phyloP scores from a whole-genome alignment of 1,139 yeast species.

The Debaryomyces nepalensis region DNA sequence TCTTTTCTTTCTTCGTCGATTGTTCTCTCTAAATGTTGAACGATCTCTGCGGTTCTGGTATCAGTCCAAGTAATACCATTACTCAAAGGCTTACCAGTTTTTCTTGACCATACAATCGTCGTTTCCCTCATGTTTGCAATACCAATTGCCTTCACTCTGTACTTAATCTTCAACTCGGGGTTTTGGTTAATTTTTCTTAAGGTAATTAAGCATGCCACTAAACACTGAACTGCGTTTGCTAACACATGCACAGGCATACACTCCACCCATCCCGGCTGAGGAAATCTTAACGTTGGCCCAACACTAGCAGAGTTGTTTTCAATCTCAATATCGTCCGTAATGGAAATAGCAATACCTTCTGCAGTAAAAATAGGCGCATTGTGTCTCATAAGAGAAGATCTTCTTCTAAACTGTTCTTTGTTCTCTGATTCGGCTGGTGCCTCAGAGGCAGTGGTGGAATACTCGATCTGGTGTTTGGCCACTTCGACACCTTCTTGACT shows the following conservation, averaged over 20 bases:
- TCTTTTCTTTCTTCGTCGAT: constrained; percentile 63
- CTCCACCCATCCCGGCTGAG: constrained; percentile 92
- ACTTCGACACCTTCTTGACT: constrained; percentile 73
- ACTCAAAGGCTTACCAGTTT: constrained; percentile 80
- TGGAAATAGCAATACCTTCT: constrained; percentile 72
- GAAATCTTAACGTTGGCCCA: constrained; percentile 75
- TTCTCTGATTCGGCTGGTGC: constrained; percentile 50
- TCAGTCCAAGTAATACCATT: constrained; percentile 98
- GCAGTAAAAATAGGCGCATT: constrained; percentile 68
- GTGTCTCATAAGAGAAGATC: constrained; percentile 53
- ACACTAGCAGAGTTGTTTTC: constrained; percentile 58
- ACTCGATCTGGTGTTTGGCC: constrained; percentile 89
- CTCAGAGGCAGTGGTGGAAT: constrained; percentile 71
- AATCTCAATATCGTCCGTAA: constrained; percentile 61
- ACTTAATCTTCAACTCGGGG: constrained; percentile 52
- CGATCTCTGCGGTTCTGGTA: constrained; percentile 80
- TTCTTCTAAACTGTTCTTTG: constrained; percentile 57
- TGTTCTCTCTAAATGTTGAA: constrained; percentile 62
- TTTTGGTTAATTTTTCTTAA: constrained; percentile 62
- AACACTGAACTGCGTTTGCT: constrained; percentile 80
- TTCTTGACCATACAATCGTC: constrained; percentile 84
- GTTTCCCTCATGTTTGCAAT: constrained; percentile 97
- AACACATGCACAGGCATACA: constrained; percentile 88
- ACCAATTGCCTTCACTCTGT: constrained; percentile 70
- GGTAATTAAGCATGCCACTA: constrained; percentile 64